A percentile compares a stretch with the other conserved stretches of the same genome.
Conservation (phyloP, 306 rosid genomes). For the Lathyrus aphaca region DNA sequence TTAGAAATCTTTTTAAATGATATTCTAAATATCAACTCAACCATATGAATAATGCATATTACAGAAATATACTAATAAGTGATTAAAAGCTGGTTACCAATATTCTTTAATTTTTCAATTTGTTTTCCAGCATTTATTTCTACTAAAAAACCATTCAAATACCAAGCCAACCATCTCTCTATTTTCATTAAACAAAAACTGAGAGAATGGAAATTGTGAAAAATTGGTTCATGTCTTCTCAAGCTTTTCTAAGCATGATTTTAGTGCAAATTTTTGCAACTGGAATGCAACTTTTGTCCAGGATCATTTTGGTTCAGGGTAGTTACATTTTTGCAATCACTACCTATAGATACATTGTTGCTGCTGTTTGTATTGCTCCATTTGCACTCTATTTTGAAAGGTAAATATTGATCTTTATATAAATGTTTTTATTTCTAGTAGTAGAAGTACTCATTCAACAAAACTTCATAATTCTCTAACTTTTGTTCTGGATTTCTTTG, state of each 20-base stretch:
- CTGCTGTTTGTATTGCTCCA: conserved; percentile 68
- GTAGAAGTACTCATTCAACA: not conserved
- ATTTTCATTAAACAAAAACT: not conserved
- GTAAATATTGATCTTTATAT: conserved; percentile 10
- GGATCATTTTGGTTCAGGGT: conserved; percentile 49
- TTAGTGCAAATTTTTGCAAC: conserved; percentile 51
- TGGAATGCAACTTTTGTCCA: conserved; percentile 61
- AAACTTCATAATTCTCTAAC: no score
- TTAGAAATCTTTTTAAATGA: not conserved
- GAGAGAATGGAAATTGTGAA: not conserved
- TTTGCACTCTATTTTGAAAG: conserved; percentile 68
- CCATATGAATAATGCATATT: not conserved
- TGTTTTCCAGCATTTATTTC: no score
- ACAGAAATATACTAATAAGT: no score
- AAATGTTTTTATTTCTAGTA: not conserved
- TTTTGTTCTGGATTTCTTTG: no score
- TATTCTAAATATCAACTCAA: not conserved
- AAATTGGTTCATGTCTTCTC: conserved; percentile 44
- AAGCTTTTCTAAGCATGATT: conserved; percentile 52
- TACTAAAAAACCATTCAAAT: no score
- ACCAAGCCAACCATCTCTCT: no score
- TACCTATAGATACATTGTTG: conserved; percentile 62
- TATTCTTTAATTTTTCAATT: no score
- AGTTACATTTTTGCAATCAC: conserved; percentile 62
- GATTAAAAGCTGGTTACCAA: no score